Evolutionary conservation across 495 filamentous ascomycete genomes (phyloP).

Genomic region (Lindgomyces ingoldianus): DNA sequence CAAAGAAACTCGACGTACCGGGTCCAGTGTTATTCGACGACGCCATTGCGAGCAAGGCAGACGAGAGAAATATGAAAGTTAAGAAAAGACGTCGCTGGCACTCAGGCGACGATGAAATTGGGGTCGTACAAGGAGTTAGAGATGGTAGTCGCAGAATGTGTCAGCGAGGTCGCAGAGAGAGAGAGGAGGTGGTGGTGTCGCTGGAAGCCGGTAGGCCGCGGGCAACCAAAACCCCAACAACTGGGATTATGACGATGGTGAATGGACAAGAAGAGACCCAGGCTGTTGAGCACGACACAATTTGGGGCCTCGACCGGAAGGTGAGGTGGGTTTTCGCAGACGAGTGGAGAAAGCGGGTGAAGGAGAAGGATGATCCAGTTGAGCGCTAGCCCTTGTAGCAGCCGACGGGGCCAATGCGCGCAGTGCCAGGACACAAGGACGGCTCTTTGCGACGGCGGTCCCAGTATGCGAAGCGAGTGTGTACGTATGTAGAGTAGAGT

Average conservation of each 20-base stretch:
- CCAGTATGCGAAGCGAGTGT: too few relatives aligned
- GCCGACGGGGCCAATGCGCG: not conserved
- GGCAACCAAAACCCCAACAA: too few relatives aligned
- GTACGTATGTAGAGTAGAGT: too few relatives aligned
- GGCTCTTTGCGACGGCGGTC: not conserved
- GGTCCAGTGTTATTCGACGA: slow-evolving; percentile 5
- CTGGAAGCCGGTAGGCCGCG: too few relatives aligned
- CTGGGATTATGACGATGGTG: not conserved
- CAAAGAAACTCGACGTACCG: slow-evolving; percentile 29
- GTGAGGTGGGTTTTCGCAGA: too few relatives aligned
- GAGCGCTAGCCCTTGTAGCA: not conserved
- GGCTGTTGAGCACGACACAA: too few relatives aligned
- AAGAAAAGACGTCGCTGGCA: not conserved
- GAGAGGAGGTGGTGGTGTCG: not conserved
- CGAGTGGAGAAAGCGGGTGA: not conserved
- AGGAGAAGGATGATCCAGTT: not conserved
- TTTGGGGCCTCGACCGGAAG: too few relatives aligned
- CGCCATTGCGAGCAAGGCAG: not conserved
- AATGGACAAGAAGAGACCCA: too few relatives aligned
- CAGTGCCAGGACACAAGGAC: not conserved
- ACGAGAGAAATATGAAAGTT: not conserved
- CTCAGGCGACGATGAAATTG: not conserved
- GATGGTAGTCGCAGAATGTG: not conserved
- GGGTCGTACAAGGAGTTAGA: not conserved
- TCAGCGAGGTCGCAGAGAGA: not conserved